phyloP scores from a whole-genome alignment of 768 basidiomycete genomes.

The Phylloporus rhodoxanthus region DNA sequence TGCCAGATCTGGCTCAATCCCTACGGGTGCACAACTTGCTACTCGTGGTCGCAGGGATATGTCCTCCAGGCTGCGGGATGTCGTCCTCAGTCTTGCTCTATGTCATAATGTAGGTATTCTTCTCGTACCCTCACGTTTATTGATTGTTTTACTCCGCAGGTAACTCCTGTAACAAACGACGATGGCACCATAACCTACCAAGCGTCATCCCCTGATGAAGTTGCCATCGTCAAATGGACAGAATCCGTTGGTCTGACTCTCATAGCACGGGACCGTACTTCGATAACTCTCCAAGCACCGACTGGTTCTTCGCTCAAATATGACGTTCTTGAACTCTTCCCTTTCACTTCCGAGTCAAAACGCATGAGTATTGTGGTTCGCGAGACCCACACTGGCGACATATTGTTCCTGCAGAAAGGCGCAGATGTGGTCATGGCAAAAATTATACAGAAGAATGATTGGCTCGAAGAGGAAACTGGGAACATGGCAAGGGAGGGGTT shows the following conservation, averaged over 20 bases:
- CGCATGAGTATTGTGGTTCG: conserved; percentile 98
- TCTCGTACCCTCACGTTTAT: not conserved
- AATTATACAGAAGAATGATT: conserved; percentile 95
- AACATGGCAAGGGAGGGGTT: conserved; percentile 98
- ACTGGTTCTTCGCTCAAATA: conserved; percentile 58
- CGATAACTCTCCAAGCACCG: conserved; percentile 79
- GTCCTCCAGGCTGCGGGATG: conserved; percentile 88
- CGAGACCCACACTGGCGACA: conserved; percentile 67
- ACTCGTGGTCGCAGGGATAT: conserved; percentile 87
- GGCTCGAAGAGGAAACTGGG: conserved; percentile 97
- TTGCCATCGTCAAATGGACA: conserved; percentile 97
- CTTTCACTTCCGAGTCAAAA: conserved; percentile 97
- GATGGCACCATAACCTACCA: conserved; percentile 95
- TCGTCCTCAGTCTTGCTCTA: conserved; percentile 85
- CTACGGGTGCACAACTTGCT: conserved; percentile 79
- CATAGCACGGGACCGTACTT: conserved; percentile 81
- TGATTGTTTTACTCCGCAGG: conserved; percentile 46
- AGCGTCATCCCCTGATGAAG: conserved; percentile 98
- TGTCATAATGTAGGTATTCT: conserved; percentile 80
- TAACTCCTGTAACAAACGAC: conserved; percentile 92
- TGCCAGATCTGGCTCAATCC: conserved; percentile 47
- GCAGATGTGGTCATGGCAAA: conserved; percentile 97
- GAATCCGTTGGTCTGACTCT: conserved; percentile 90
- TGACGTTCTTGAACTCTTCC: conserved; percentile 92
- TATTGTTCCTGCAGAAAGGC: conserved; percentile 91